phyloP scores from a whole-genome alignment of 305 asterid species.

The Withania somnifera region DNA sequence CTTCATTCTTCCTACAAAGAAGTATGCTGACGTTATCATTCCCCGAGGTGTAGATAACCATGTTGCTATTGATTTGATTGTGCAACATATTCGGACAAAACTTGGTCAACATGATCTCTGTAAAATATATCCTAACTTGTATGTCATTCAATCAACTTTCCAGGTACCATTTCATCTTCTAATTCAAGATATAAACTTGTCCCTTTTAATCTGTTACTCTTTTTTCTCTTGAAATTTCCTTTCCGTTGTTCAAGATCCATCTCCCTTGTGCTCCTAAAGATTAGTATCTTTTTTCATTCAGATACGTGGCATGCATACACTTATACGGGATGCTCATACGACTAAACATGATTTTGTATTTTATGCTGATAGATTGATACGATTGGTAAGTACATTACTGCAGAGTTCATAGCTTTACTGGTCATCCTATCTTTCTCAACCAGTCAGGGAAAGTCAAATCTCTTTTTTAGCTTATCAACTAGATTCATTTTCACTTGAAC shows the following conservation, averaged over 20 bases:
- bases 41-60: slow-evolving; percentile 99
- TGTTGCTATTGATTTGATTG: slow-evolving; percentile 97
- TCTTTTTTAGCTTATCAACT: background rate
- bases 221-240: slow-evolving; percentile 1
- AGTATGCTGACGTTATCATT: slow-evolving; percentile 93
- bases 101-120: slow-evolving; percentile 99
- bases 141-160: slow-evolving; percentile 91
- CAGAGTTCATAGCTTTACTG: background rate
- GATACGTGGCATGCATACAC: slow-evolving; percentile 60
- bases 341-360: slow-evolving; percentile 45
- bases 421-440: background rate
- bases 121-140: slow-evolving; percentile 88
- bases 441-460: background rate
- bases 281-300: slow-evolving; percentile 8
- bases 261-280: background rate
- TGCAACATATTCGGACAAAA: slow-evolving; percentile 91
- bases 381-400: slow-evolving; percentile 29
- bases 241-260: background rate
- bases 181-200: background rate
- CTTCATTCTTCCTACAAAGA: slow-evolving; percentile 93
- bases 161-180: slow-evolving; percentile 46
- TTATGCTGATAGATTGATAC: slow-evolving; percentile 43
- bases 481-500: slow-evolving; percentile 3
- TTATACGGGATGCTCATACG: slow-evolving; percentile 40
- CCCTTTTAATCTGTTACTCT: slow-evolving; percentile 3